Evolutionary conservation across 225 moss, liverwort and hornwort genomes (phyloP).

Genomic region (Sphagnum tenellum): DNA sequence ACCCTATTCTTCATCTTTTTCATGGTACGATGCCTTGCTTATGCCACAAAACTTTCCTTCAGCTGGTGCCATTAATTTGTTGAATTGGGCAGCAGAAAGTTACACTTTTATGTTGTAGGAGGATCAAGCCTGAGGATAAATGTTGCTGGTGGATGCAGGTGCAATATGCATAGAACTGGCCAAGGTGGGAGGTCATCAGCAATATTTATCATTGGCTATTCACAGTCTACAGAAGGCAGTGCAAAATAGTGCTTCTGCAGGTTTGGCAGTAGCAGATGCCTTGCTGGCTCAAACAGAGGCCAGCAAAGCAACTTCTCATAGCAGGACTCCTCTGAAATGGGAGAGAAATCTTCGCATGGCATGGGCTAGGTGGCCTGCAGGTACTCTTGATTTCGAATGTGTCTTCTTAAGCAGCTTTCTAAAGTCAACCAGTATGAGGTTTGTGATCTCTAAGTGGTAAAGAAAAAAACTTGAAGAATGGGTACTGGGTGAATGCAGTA

Average conservation of each 20-base stretch:
- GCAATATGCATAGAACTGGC: conserved; percentile 63
- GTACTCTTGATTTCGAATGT: conserved; percentile 17
- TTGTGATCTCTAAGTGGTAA: no score
- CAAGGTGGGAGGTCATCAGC: conserved; percentile 42
- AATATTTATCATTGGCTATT: conserved; percentile 39
- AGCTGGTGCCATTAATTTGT: no score
- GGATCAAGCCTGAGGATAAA: no score
- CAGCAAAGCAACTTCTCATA: conserved; percentile 29
- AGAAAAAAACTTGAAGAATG: no score
- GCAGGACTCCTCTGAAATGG: conserved; percentile 58
- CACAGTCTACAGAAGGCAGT: conserved; percentile 67
- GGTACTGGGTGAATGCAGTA: no score
- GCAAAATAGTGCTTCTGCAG: conserved; percentile 24
- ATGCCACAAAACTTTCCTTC: no score
- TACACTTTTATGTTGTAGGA: no score
- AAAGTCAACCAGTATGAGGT: no score
- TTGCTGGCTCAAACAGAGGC: conserved; percentile 61
- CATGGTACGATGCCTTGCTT: conserved; percentile 40
- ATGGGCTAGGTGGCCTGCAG: conserved; percentile 81
- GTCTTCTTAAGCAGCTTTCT: background rate
- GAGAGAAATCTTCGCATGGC: conserved; percentile 56
- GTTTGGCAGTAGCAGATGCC: conserved; percentile 52
- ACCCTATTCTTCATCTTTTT: conserved; percentile 59
- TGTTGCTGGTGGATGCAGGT: conserved; percentile 28
- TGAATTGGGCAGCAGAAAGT: no score